A percentile compares a stretch with the other conserved stretches of the same genome.
These are phyloP conservation scores for Turritis glabra DNA, from an alignment of 345 rosid species.

Conservation along the genomic window DNA sequence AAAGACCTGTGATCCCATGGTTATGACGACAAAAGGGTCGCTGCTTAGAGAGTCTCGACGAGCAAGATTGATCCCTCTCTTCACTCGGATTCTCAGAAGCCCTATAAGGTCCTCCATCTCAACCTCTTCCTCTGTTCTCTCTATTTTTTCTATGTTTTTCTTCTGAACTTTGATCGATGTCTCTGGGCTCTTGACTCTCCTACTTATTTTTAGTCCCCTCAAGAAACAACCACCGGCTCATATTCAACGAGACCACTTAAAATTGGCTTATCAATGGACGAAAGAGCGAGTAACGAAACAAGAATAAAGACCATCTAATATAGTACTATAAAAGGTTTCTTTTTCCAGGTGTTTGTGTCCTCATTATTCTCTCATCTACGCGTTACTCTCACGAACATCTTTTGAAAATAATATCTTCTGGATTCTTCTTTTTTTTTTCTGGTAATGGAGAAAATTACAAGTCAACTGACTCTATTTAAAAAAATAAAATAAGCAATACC, in stretches of 20 bases:
- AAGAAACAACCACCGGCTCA: not conserved
- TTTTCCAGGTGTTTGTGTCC: not conserved
- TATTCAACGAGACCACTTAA: conserved; percentile 16
- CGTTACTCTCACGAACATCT: not conserved
- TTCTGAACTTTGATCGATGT: conserved; percentile 9
- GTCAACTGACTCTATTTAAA: not conserved
- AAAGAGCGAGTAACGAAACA: conserved; percentile 5
- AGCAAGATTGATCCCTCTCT: conserved; percentile 51
- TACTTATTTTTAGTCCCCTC: not conserved
- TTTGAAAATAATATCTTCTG: not conserved
- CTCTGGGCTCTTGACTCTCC: not conserved
- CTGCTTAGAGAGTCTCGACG: conserved; percentile 46
- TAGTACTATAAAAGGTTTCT: not conserved
- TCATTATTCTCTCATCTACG: not conserved
- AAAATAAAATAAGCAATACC: no score
- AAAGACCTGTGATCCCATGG: conserved; percentile 50
- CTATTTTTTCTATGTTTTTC: not conserved
- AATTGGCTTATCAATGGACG: conserved; percentile 14
- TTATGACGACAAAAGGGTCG: conserved; percentile 56
- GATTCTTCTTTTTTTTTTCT: not conserved
- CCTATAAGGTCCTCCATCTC: conserved; percentile 48
- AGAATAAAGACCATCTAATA: not conserved
- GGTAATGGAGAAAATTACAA: not conserved
- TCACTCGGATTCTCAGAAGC: conserved; percentile 48
- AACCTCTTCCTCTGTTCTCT: conserved; percentile 22